A percentile compares a stretch with the other conserved stretches of the same genome.
Evolutionary conservation across 228 moss, liverwort and hornwort species (phyloP).

Genomic region (Sphagnum magellanicum): DNA sequence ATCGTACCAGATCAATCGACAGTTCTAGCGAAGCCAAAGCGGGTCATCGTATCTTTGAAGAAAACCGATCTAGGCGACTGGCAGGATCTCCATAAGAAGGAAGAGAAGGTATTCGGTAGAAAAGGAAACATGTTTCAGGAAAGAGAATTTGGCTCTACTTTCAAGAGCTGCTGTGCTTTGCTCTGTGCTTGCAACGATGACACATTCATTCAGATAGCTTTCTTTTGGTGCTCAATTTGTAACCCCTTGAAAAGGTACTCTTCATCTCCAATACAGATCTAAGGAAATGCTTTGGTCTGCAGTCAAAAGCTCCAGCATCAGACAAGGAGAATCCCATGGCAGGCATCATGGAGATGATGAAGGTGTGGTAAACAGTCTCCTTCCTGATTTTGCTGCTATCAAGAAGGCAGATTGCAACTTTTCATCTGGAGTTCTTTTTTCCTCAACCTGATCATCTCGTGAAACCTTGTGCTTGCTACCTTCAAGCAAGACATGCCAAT

Average conservation of each 20-base stretch:
- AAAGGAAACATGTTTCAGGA: background rate
- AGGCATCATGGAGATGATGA: slow-evolving; percentile 85
- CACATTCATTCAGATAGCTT: too few species aligned
- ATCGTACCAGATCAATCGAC: slow-evolving; percentile 47
- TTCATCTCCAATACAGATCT: background rate
- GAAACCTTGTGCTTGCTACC: too few species aligned
- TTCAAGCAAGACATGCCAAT: too few species aligned
- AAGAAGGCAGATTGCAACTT: background rate
- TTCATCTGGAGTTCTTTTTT: background rate
- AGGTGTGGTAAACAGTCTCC: slow-evolving; percentile 23
- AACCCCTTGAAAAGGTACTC: too few species aligned
- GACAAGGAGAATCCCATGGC: slow-evolving; percentile 71
- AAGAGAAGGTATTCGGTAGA: slow-evolving; percentile 45
- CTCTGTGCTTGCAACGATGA: too few species aligned
- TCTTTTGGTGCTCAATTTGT: too few species aligned
- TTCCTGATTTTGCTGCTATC: background rate
- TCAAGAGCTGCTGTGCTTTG: too few species aligned
- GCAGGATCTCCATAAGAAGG: slow-evolving; percentile 67
- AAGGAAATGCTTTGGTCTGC: background rate
- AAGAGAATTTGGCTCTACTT: too few species aligned
- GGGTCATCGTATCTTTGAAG: slow-evolving; percentile 48
- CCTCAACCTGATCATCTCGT: too few species aligned
- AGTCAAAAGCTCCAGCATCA: slow-evolving; percentile 42
- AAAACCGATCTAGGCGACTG: slow-evolving; percentile 51
- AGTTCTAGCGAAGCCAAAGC: slow-evolving; percentile 57